Evolutionary conservation across 768 basidiomycete species (phyloP), one percentile per base, ranked within the genome.

Genomic region (Lactarius trivialis): DNA sequence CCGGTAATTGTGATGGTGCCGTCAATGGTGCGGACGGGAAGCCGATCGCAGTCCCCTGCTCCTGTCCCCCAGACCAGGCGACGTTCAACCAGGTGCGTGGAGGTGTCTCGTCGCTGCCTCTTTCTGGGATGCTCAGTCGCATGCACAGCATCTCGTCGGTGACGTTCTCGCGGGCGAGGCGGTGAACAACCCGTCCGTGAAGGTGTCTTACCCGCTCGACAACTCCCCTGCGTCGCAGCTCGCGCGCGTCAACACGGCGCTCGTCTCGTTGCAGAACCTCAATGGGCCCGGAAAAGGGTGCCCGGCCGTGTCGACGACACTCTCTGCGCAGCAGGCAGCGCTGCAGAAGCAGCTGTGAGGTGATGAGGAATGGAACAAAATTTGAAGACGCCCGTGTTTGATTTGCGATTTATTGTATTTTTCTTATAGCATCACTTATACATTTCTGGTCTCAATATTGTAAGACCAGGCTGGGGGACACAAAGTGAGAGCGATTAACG

Each of bases 221-320:
- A 74, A 77, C 65, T 82, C 81, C 7, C 77, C 75, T 59, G 72
- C 71, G 8, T 81, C 82, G 52, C 77, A 83, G 68, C 71, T 80
- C 50, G 76, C 83, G 0, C 83, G 88, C 34, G 75, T 90, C 61
- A 74, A 82, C 52, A 79, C 86, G 30, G 79, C 82, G 6, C 69
- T 83, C 12, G 79, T 87, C 39, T 85, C 88, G 7, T 74, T 90
- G n/a, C 89, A 91, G 74, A 91, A 90, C 71, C 71, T 90, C 45
- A 75, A 78, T 54, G 88, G 87, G 1, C 77, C 85, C 0, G 89
- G 88, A 41, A 71, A 77, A 6, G 89, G 87, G 15, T 89, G 86
- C 70, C 87, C 88, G 6, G 80, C 81, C 15, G 81, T 80, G 1
- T 79, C 85, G 9, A 86, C 88, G 0, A 87, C 83, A 7, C 55